Evolutionary conservation across 352 stramenopile genomes (phyloP).

Genomic region (Globisporangium camurandrum): DNA sequence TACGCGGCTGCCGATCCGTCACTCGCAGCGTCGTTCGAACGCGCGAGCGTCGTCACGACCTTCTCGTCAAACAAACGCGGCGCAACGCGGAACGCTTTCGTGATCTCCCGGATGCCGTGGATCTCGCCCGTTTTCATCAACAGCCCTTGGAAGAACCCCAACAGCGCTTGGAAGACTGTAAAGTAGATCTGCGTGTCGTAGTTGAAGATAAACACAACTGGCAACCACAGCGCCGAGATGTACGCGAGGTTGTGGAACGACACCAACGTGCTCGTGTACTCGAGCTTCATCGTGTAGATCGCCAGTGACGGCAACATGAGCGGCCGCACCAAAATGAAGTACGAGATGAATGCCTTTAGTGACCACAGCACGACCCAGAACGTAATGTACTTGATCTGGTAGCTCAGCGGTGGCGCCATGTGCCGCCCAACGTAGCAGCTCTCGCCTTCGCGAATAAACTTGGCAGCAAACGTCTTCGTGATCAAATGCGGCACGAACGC

Average conservation of each 20-base stretch:
- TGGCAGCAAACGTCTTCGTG: constrained; percentile 41
- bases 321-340: constrained; percentile 57
- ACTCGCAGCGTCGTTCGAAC: constrained; percentile 44
- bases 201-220: constrained; percentile 67
- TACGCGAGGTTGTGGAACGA: constrained; percentile 72
- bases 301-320: constrained; percentile 58
- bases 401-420: constrained; percentile 51
- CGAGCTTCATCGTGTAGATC: constrained; percentile 64
- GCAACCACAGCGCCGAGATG: constrained; percentile 57
- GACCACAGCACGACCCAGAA: constrained; percentile 63
- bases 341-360: constrained; percentile 47
- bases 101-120: constrained; percentile 59
- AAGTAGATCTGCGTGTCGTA: constrained; percentile 82
- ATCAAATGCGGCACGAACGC: constrained; percentile 49
- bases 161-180: constrained; percentile 61
- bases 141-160: constrained; percentile 54
- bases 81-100: constrained; percentile 66
- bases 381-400: constrained; percentile 52
- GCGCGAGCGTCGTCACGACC: constrained; percentile 52
- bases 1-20: constrained; percentile 44
- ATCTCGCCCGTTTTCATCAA: constrained; percentile 76
- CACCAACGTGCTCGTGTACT: constrained; percentile 59
- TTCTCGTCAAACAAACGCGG: constrained; percentile 78
- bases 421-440: constrained; percentile 66
- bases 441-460: constrained; percentile 67